These are phyloP conservation scores for Pezicula rhizophila DNA, from an alignment of 2,329 filamentous ascomycete species.

Conservation along the genomic window DNA sequence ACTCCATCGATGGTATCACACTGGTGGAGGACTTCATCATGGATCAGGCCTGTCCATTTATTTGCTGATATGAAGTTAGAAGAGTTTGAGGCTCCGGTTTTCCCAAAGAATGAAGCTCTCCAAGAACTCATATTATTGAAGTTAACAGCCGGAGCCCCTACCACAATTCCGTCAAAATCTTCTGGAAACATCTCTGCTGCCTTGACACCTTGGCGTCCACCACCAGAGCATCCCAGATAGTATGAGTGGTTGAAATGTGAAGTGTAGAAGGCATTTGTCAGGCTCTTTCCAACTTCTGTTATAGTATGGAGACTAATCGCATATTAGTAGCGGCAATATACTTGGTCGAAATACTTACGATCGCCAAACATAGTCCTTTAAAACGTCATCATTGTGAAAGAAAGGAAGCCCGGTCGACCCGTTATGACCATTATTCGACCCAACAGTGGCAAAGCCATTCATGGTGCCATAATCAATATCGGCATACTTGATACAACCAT, in stretches of 20 bases:
- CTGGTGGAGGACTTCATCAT: constrained; percentile 24
- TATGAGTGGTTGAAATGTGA: constrained; percentile 26
- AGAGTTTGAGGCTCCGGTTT: constrained; percentile 10
- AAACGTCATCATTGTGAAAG: constrained; percentile 14
- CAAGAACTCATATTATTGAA: constrained; percentile 11
- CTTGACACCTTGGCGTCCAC: constrained; percentile 34
- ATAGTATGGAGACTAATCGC: constrained; percentile 6
- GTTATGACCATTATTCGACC: constrained; percentile 21
- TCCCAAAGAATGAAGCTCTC: constrained; percentile 6
- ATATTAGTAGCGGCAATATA: not conserved
- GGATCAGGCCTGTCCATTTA: constrained; percentile 7
- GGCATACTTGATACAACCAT: constrained; percentile 18
- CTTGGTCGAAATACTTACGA: constrained; percentile 2
- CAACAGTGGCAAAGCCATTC: constrained; percentile 20
- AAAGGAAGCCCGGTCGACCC: constrained; percentile 15
- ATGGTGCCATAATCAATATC: constrained; percentile 13
- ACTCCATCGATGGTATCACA: constrained; percentile 33
- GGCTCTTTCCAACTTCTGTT: constrained; percentile 7
- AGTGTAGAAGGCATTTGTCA: constrained; percentile 28
- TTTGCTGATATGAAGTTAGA: constrained; percentile 27
- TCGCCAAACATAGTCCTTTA: constrained; percentile 19
- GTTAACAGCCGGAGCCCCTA: constrained; percentile 29
- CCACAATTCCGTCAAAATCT: constrained; percentile 35
- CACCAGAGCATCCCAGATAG: constrained; percentile 34
- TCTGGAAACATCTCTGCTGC: constrained; percentile 32